phyloP scores from a whole-genome alignment of 371 early-diverging fungal species.

The Actinomortierella wolfii region DNA sequence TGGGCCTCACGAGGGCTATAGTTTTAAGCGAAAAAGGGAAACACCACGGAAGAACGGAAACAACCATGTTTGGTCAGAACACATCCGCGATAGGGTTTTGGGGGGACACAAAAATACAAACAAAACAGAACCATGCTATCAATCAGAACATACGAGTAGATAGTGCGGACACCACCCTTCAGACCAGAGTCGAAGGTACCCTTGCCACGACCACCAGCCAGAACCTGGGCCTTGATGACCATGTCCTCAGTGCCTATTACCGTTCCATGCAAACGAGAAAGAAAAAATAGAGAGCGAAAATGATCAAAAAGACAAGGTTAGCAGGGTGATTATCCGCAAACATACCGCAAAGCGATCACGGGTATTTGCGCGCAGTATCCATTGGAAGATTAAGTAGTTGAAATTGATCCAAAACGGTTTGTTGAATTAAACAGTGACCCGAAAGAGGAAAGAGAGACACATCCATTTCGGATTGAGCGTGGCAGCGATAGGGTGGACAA shows the following conservation, averaged over 20 bases:
- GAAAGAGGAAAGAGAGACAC: no score
- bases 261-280: no score
- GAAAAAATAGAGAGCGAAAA: background rate
- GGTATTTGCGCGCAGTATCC: no score
- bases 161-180: conserved; percentile 95
- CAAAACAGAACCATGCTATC: background rate
- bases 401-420: no score
- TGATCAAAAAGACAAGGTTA: no score
- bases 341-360: no score
- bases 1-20: conserved; percentile 86
- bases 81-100: conserved; percentile 1
- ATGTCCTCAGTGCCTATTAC: conserved; percentile 76
- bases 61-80: background rate
- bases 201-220: conserved; percentile 99
- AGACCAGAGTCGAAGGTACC: conserved; percentile 94
- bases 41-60: background rate
- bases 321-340: no score
- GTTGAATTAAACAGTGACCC: no score
- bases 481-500: no score
- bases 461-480: no score
- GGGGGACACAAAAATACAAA: background rate
- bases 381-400: no score
- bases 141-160: conserved; percentile 90
- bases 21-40: background rate
- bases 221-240: conserved; percentile 98